Evolutionary conservation across 306 rosid genomes (phyloP), one percentile per base, ranked within the genome.

Genomic region (Acmispon strigosus): DNA sequence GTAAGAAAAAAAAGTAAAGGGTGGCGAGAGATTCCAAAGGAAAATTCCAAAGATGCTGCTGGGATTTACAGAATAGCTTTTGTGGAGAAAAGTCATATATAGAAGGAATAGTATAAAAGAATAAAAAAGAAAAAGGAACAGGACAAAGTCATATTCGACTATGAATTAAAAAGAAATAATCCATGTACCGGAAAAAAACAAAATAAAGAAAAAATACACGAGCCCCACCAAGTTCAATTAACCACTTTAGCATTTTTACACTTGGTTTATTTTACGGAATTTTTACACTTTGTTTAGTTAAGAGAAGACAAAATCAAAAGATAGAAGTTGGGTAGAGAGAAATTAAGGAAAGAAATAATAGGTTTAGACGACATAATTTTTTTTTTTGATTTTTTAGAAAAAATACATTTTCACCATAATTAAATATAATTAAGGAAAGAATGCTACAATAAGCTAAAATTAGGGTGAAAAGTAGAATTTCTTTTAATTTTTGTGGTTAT

Each of bases 21-120:
- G 0, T 15, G 37, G 58, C 27, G 10, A 42, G 22, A 75, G 56
- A 75, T 75, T 45, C 67, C 60, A 66, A 65, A 65, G 79, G 49
- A 55, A 75, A 66, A 51, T 55, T 55, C 52, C 55, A 13, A 45
- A 47, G 80, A 66, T 66, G 53, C 20, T 75, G 73, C 45, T 74
- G 74, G 60, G 48, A 56, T 36, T 56, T 56, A 54, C 34, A 34
- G 32, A 66, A 44, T 32, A 32, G 43, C 74, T 66, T 75, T 75
- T 20, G 50, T 75, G 43, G 32, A 62, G 15, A 63, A 66, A 75
- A 75, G 73, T 32, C 9, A 15, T 53, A 1, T 22, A 10, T 8
- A 49, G 50, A 17, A 55, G 66, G 64, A 73, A 73, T 62, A 73
- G 70, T 62, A 73, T 12, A 56, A 66, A 62, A 53, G 1, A 50